Evolutionary conservation across 768 basidiomycete genomes (phyloP), one percentile per base, ranked within the genome.

Genomic region (Pleurotus salmoneostramineus): DNA sequence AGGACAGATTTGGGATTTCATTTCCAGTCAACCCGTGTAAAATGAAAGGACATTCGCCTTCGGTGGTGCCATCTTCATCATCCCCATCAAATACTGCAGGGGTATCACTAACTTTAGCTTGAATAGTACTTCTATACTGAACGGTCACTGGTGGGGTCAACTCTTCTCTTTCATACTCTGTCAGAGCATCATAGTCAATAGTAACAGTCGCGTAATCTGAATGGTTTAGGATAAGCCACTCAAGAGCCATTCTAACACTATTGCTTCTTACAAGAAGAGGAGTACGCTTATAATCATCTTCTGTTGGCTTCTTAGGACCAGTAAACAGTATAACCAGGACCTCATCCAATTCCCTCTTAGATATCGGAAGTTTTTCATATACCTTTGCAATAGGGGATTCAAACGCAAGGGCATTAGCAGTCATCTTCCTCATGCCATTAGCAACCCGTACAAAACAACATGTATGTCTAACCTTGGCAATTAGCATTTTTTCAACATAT

Each of bases 151-250:
- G 40, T 45, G 43, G 60, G 36, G 35, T 45, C 52, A 27, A 27
- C 21, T 33, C 63, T 58, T 51, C 58, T 43, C 55, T 49, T 17
- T 40, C 56, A 56, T 61, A 69, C 49, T 40, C 17, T 32, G 49
- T 32, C 14, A 63, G 61, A 40, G 55, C 68, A 4, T 62, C 54
- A 5, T 61, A 3, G 15, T 62, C 62, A 5, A 71, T 66, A 1
- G 59, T 56, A 1, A 72, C 44, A 59, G 69, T 64, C 32, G 0
- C 8, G 58, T 69, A 70, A 45, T 63, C 69, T 54, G 3, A 3
- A 56, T 70, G 69, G 58, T 70, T 70, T 3, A 69, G 31, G 21
- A 61, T 68, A 7, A 70, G 43, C 68, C 68, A 70, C 5, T 71
- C 60, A 3, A 71, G 50, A 0, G 70, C 68, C 5, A 21, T 14